Conservation (phyloP, 306 rosid species). For the Quillaja saponaria region DNA sequence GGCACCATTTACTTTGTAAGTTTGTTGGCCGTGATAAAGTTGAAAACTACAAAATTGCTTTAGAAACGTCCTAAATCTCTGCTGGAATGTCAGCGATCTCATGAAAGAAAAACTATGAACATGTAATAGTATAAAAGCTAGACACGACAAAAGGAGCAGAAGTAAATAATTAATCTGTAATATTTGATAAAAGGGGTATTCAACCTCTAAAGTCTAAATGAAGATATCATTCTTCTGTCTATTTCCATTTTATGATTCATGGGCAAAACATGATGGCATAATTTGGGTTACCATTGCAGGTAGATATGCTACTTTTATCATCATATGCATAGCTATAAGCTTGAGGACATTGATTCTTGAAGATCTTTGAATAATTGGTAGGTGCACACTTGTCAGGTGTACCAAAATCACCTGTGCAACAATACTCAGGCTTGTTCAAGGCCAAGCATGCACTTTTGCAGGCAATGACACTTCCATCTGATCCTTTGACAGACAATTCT, state of each 20-base stretch:
- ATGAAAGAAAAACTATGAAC: too few relatives aligned
- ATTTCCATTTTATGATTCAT: constrained; percentile 1
- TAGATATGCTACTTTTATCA: constrained; percentile 40
- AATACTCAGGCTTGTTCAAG: constrained; percentile 31
- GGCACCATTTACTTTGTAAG: too few relatives aligned
- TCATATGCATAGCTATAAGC: constrained; percentile 50
- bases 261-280: constrained; percentile 43
- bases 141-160: background rate
- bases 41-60: too few relatives aligned
- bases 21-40: too few relatives aligned
- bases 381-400: constrained; percentile 34
- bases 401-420: constrained; percentile 24
- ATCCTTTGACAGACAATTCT: constrained; percentile 23
- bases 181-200: background rate
- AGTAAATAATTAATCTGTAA: background rate
- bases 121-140: background rate
- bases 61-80: too few relatives aligned
- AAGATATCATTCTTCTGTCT: background rate
- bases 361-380: constrained; percentile 24
- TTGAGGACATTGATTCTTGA: constrained; percentile 39
- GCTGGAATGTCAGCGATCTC: too few relatives aligned
- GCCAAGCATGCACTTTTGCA: constrained; percentile 50
- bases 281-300: constrained; percentile 37
- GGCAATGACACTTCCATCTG: constrained; percentile 39
- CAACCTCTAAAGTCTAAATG: background rate